Evolutionary conservation across 768 basidiomycete genomes (phyloP), one percentile per base, ranked within the genome.

Genomic region (Trametes villosa): DNA sequence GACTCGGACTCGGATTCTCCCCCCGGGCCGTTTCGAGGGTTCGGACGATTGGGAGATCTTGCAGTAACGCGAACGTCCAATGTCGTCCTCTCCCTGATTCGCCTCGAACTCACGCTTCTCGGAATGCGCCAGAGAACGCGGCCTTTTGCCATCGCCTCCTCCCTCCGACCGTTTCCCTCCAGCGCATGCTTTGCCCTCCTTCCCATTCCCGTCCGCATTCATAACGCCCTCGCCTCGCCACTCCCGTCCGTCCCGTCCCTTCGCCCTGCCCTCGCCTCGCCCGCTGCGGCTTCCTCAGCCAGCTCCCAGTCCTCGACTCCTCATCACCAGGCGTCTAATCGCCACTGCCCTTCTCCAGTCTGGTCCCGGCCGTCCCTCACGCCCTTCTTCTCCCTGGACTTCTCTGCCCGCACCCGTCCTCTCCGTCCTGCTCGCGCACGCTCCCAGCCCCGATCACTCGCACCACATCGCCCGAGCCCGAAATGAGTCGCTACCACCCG

Each of bases 11-110:
- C 44, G 22, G 42, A 34, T 24, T 40, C 42, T 45, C 20, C 30
- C 30, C 53, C 69, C 72, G 64, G 65, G 56, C 75, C 67, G 72
- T 69, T 69, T 70, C 68, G 67, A 68, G 70, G 67, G 62, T 71
- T 65, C 57, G 22, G 52, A 59, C 53, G 51, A 26, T 53, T 33
- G 36, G 36, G 36, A 38, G 36, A 38, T 38, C n/a, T n/a, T n/a
- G 36, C 36, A 38, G 36, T n/a, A n/a, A n/a, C n/a, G n/a, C n/a
- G 29, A 24, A 51, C 50, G 50, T 51, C 50, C 3, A 51, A 51
- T 51, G 50, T 49, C 57, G 27, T n/a, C 27, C 26, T 33, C 47
- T 29, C n/a, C 26, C 48, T 49, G 55, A 41, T 55, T 55, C 53
- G 53, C 27, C 30, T 54, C 53, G 44, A 15, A n/a, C 36, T 9